phyloP scores from a whole-genome alignment of 331 rosid species.

The Quercus lobata region DNA sequence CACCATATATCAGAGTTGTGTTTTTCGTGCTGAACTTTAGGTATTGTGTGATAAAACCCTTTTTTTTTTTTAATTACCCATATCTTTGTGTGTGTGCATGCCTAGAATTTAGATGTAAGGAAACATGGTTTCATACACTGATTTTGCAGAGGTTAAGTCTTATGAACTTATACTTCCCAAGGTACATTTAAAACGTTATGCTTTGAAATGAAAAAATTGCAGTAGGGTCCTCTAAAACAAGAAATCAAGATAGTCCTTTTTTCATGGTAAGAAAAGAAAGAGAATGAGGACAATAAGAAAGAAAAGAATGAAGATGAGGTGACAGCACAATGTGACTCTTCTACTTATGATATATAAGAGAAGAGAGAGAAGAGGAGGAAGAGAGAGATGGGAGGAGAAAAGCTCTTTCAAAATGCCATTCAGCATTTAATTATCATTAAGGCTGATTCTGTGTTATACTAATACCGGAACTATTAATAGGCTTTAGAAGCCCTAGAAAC shows the following conservation, averaged over 20 bases:
- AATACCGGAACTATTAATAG: neutral
- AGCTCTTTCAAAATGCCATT: neutral
- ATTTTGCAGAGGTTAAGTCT: neutral
- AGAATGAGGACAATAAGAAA: neutral
- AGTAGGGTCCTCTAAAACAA: neutral
- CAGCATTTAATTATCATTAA: neutral
- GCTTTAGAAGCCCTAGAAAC: neutral
- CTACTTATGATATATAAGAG: neutral
- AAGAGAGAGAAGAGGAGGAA: neutral
- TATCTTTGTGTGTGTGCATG: neutral
- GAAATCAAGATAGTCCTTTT: neutral
- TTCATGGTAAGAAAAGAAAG: neutral
- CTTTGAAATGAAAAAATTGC: neutral
- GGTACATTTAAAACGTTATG: neutral
- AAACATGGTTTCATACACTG: neutral
- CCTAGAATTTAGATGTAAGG: neutral
- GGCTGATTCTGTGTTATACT: neutral
- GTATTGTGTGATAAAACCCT: conserved; percentile 29
- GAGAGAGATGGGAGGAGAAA: neutral
- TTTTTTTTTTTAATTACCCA: neutral
- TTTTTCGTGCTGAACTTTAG: conserved; percentile 81
- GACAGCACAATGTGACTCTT: neutral
- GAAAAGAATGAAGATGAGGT: neutral
- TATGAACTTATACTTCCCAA: neutral
- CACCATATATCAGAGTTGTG: conserved; percentile 89